Conservation (phyloP, 495 filamentous ascomycete species). For the Wilcoxina mikolae region DNA sequence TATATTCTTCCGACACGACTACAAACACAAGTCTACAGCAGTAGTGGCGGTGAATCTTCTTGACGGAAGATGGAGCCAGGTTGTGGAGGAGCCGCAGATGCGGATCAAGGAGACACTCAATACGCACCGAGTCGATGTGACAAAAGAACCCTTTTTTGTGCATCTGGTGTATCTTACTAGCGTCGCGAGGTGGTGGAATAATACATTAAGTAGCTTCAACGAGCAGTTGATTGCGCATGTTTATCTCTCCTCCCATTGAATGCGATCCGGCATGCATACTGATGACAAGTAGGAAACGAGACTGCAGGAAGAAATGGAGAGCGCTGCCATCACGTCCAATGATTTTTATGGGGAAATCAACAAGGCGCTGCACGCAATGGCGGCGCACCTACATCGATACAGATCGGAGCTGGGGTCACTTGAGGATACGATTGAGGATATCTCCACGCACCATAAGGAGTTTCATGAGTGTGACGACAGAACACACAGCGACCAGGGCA, state of each 20-base stretch:
- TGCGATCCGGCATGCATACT: neutral
- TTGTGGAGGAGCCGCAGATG: neutral
- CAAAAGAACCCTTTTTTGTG: neutral
- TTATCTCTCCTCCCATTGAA: neutral
- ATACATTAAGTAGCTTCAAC: neutral
- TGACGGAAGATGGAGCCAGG: slow-evolving; percentile 5
- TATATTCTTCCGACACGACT: neutral
- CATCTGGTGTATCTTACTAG: neutral
- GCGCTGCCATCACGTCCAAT: neutral
- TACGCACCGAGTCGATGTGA: neutral
- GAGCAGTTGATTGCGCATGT: neutral
- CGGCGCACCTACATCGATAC: slow-evolving; percentile 17
- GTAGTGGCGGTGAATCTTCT: neutral
- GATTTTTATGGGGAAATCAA: neutral
- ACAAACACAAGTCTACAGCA: neutral
- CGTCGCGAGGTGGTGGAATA: neutral
- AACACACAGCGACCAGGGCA: too few species aligned
- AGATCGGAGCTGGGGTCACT: slow-evolving; percentile 9
- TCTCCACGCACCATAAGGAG: neutral
- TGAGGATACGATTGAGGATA: neutral
- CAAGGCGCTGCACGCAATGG: slow-evolving; percentile 11
- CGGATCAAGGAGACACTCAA: slow-evolving; percentile 2
- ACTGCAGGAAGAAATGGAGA: neutral
- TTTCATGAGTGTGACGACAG: neutral
- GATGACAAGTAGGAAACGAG: neutral